phyloP scores from a whole-genome alignment of 495 filamentous ascomycete genomes.

The Staphylotrichum longicolle region DNA sequence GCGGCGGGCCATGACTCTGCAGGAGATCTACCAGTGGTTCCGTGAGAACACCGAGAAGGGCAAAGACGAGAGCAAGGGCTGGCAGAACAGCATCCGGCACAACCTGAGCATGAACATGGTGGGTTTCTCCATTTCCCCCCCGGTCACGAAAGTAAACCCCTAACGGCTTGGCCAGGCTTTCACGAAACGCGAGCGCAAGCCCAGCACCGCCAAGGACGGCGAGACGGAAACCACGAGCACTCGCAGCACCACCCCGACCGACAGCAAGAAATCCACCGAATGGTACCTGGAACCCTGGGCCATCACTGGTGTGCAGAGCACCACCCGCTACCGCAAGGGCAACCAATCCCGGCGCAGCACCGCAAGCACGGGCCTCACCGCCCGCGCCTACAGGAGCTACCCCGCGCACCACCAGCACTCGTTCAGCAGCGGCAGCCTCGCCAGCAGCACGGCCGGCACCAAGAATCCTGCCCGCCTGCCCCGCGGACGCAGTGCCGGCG shows the following conservation, averaged over 20 bases:
- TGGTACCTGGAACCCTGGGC: slow-evolving; percentile 46
- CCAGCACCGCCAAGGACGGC: slow-evolving; percentile 16
- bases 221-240: background rate
- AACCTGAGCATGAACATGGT: slow-evolving; percentile 97
- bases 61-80: slow-evolving; percentile 66
- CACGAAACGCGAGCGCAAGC: slow-evolving; percentile 39
- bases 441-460: too few relatives aligned
- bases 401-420: slow-evolving; percentile 5
- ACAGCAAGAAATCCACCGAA: slow-evolving; percentile 40
- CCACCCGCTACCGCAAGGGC: slow-evolving; percentile 49
- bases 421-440: background rate
- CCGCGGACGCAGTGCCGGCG: too few relatives aligned
- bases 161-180: slow-evolving; percentile 39
- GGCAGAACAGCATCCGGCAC: slow-evolving; percentile 97
- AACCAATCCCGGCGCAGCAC: slow-evolving; percentile 26
- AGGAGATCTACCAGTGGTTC: slow-evolving; percentile 92
- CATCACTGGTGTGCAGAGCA: slow-evolving; percentile 45
- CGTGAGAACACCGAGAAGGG: slow-evolving; percentile 74
- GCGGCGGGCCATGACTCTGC: slow-evolving; percentile 67
- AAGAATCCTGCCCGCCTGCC: too few relatives aligned
- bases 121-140: slow-evolving; percentile 22
- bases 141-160: too few relatives aligned
- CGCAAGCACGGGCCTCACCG: slow-evolving; percentile 4
- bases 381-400: slow-evolving; percentile 11
- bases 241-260: background rate